Evolutionary conservation across 2,329 filamentous ascomycete genomes (phyloP), one percentile per base, ranked within the genome.

Genomic region (Sarocladium brachiariae): DNA sequence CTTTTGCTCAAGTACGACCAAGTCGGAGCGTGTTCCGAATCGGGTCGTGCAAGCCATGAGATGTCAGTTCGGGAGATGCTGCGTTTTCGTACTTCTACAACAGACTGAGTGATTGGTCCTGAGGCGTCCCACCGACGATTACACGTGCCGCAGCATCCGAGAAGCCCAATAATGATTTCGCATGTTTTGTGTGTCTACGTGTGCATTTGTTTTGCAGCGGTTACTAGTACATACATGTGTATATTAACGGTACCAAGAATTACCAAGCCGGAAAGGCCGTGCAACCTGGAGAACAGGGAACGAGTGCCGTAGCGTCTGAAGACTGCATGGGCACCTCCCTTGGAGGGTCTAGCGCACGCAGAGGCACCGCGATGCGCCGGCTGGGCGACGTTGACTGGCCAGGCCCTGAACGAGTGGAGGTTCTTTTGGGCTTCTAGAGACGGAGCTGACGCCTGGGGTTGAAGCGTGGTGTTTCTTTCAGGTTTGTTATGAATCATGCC

Each of bases 371-470:
- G 31, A 24, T 47, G 43, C 43, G 43, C 43, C 43, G 43, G 25
- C 43, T 47, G 43, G 43, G 43, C 43, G 25, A 18, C 11, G 43
- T 23, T 5, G 43, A 13, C 24, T 33, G 24, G 43, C 13, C 14
- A 8, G 31, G 25, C 25, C 24, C n/a, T 30, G 43, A 21, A 33
- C 27, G 21, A 47, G 43, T 33, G 43, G n/a, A 43, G 24, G 43
- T 47, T 47, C 43, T 47, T 47, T 47, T 47, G 43, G 14, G 43
- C 43, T 47, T 47, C 43, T 47, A 47, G 43, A 47, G 43, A 47
- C 27, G 24, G n/a, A 33, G 25, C 14, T 31, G 24, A 23, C n/a
- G 25, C 4, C 43, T 21, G 27, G 24, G 21, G n/a, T 47, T 33
- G 24, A 25, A n/a, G 34, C 11, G n/a, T n/a, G n/a, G n/a, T n/a